Evolutionary conservation across 768 basidiomycete species (phyloP), one percentile per base, ranked within the genome.

Genomic region (Stropharia rugosoannulata): DNA sequence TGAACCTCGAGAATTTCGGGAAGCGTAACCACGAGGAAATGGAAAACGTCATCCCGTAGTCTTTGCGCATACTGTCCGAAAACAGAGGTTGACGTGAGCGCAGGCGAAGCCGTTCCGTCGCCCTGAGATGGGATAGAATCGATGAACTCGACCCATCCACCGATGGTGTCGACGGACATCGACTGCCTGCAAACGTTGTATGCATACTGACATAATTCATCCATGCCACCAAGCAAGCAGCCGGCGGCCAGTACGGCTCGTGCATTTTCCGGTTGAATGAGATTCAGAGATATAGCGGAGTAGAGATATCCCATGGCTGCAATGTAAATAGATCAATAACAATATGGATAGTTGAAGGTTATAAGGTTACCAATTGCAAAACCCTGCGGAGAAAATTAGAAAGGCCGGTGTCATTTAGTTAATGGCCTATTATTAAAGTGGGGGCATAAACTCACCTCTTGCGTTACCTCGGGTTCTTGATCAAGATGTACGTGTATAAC

Each of bases 231-330:
- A 43, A 95, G 81, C 35, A 93, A 76, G 70, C 86, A 91, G 12
- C 88, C 89, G 43, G 92, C 89, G 44, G 93, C 90, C 48, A 96
- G 84, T 38, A 93, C 89, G 16, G 85, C 86, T 66, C 92, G 85
- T 54, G 92, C 89, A 72, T 95, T 95, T 65, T 85, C 81, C 49
- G 89, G 81, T 64, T 80, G 82, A 62, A 95, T 79, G 57, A 85
- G 71, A 65, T 75, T 81, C 61, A 90, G 71, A 48, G 89, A 88
- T 57, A 85, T 75, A 56, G 84, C 81, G 48, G 89, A 93, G 70
- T 90, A 90, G 47, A 89, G 82, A 72, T 89, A 90, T 49, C 89
- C 90, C 56, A 93, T 78, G 48, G 90, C 90, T 89, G 59, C 45
- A 51, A 4, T 48, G 58, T 59, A 57, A 68, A 55, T 54, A 40